Evolutionary conservation across 2,329 filamentous ascomycete genomes (phyloP), one percentile per base, ranked within the genome.

Genomic region (Tolypocladium cylindrosporum): DNA sequence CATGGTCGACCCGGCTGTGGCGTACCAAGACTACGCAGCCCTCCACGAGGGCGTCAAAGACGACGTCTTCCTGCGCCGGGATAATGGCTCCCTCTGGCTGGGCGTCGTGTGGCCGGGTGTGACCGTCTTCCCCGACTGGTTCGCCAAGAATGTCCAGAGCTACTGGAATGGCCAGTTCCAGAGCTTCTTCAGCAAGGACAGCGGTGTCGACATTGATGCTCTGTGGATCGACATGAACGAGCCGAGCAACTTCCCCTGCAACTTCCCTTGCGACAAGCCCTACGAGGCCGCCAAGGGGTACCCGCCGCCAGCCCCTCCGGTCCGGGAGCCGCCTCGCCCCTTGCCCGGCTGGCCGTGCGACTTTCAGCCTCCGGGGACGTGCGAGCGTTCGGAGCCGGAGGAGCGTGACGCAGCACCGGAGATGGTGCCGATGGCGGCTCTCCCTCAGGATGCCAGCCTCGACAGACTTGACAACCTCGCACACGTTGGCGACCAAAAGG

Each of bases 81-180:
- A 68, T 42, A 85, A 90, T 63, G 87, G 81, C 10, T 79, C 78
- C 1, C 71, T 76, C 55, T 83, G 75, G 72, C 71, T 80, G 51
- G 84, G 88, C 19, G 87, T 90, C 19, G 89, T 92, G 27, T 93
- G 89, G 89, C 86, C 89, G 7, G 89, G 89, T 52, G 79, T 84
- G 16, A 82, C 86, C 0, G 86, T 81, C 13, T 91, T 86, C 71
- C 87, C 87, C 0, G 90, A 93, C 68, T 93, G 89, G 89, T 91
- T 91, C 67, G 75, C 84, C 21, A 77, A 80, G 9, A 83, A 83
- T 55, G 82, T 84, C 1, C 79, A 84, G 54, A 66, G 72, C 1
- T 94, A 85, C 70, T 93, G 89, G 89, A 84, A 84, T 62, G 76
- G 78, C 5, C 81, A 92, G 67, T 87, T 93, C 63, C 70, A 67